Evolutionary conservation across 306 rosid genomes (phyloP).

Genomic region (Gastrolobium villosum): DNA sequence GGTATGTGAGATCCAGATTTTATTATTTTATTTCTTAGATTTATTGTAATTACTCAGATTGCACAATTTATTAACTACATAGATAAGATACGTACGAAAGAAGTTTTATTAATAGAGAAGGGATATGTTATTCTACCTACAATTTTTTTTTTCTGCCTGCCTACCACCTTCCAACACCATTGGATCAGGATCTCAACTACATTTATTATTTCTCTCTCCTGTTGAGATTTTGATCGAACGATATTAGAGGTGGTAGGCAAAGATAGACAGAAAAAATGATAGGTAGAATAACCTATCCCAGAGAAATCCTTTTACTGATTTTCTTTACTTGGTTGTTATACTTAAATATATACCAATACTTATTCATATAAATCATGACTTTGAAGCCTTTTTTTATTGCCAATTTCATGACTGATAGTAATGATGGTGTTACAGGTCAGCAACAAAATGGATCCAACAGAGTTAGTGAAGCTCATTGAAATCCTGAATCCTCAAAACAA

Average conservation of each 20-base stretch:
- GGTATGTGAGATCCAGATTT: conserved; percentile 44
- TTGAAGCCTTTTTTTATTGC: not conserved
- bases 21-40: not conserved
- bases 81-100: not conserved
- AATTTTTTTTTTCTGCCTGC: no score
- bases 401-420: conserved; percentile 25
- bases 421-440: conserved; percentile 64
- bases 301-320: no score
- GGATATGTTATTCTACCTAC: no score
- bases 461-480: conserved; percentile 72
- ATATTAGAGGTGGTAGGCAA: no score
- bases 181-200: no score
- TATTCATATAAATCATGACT: not conserved
- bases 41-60: not conserved
- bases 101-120: no score
- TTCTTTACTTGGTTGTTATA: no score
- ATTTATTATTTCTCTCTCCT: no score
- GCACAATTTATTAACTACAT: not conserved
- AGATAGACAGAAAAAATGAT: no score
- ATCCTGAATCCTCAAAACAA: conserved; percentile 77
- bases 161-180: no score
- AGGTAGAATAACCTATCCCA: no score
- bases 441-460: conserved; percentile 82
- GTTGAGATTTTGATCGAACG: no score
- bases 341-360: not conserved